phyloP scores from a whole-genome alignment of 176 grass and related monocot genomes.

The Carex scoparia region DNA sequence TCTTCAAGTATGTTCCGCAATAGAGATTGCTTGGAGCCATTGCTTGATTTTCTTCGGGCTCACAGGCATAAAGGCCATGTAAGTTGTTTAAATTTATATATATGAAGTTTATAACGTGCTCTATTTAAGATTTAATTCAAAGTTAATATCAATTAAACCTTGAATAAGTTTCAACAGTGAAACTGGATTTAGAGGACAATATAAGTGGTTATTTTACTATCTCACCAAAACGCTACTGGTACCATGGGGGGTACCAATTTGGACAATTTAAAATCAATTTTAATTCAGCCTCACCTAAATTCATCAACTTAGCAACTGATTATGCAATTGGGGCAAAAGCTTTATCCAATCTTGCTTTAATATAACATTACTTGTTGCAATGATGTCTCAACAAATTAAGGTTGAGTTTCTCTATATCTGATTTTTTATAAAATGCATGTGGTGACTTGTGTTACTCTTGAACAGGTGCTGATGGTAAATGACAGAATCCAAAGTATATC shows the following conservation, averaged over 20 bases:
- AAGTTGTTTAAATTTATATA: conserved; percentile 24
- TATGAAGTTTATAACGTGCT: background rate
- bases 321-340: background rate
- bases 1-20: conserved; percentile 95
- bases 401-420: background rate
- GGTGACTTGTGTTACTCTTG: background rate
- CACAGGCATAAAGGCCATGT: conserved; percentile 83
- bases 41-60: conserved; percentile 86
- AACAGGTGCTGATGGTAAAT: conserved; percentile 94
- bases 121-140: background rate
- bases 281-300: background rate
- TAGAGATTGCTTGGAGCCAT: conserved; percentile 82
- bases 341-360: background rate
- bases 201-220: background rate
- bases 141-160: background rate
- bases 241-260: background rate
- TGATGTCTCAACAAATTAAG: background rate
- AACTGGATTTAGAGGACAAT: background rate
- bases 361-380: background rate
- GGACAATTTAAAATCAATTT: background rate
- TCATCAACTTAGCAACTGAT: background rate
- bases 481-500: conserved; percentile 74
- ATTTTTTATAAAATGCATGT: background rate
- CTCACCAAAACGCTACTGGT: background rate
- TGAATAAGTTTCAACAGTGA: background rate